Percentiles rank a stretch among this genome's conserved stretches.
phyloP scores from a whole-genome alignment of 257 asterid species.

The Coffea eugenioides region DNA sequence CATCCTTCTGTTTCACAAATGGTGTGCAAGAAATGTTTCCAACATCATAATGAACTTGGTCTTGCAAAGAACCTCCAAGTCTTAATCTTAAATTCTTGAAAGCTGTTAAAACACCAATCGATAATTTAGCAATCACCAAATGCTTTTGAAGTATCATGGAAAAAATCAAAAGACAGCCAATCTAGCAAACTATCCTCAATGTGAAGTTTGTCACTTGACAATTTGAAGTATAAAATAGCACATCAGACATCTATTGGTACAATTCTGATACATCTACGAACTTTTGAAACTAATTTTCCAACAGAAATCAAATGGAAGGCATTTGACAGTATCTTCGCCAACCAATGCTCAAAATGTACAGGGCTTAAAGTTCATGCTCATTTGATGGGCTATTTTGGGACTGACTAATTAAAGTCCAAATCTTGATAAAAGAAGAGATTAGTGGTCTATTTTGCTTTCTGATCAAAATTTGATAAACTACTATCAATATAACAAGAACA shows the following conservation, averaged over 20 bases:
- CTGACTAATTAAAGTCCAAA: background rate
- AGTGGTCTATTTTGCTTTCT: background rate
- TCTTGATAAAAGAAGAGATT: background rate
- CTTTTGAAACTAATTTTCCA: too few relatives aligned
- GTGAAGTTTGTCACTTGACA: background rate
- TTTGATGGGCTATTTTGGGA: background rate
- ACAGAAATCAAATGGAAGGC: background rate
- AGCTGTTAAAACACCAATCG: conserved; percentile 43
- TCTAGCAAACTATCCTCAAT: background rate
- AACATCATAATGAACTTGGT: conserved; percentile 70
- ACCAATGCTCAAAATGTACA: background rate
- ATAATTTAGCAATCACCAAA: conserved; percentile 11
- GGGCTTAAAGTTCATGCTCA: background rate
- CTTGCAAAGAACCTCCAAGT: conserved; percentile 96
- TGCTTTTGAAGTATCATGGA: background rate
- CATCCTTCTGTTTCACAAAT: conserved; percentile 56
- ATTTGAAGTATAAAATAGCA: background rate
- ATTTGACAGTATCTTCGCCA: background rate
- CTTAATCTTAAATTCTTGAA: conserved; percentile 77
- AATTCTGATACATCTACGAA: background rate
- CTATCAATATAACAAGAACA: background rate
- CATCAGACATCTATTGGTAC: background rate
- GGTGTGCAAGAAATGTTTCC: conserved; percentile 63
- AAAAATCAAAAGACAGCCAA: background rate
- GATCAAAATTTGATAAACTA: background rate